Evolutionary conservation across 768 basidiomycete genomes (phyloP).

Genomic region (Termitomyces eurrhizus): DNA sequence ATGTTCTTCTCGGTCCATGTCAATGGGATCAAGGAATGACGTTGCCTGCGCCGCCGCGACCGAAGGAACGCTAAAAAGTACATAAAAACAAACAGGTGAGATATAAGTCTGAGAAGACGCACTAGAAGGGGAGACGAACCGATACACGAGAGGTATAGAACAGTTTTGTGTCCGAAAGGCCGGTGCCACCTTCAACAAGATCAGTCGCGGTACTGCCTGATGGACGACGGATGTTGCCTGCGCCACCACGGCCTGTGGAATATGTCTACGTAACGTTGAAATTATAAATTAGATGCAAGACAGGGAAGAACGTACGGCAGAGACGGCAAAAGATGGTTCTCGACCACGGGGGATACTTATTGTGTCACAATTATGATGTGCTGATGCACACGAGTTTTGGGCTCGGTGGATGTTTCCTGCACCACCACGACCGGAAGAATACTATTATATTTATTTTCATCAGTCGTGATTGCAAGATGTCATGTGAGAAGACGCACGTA

Average conservation of each 20-base stretch:
- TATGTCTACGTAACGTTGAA: conserved; percentile 27
- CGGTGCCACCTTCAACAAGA: conserved; percentile 26
- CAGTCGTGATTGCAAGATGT: not conserved
- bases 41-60: conserved; percentile 66
- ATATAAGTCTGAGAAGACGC: not conserved
- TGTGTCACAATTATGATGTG: conserved; percentile 32
- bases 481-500: conserved; percentile 37
- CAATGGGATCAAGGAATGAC: conserved; percentile 51
- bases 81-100: not conserved
- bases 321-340: conserved; percentile 38
- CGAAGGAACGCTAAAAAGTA: conserved; percentile 44
- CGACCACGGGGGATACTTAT: conserved; percentile 58
- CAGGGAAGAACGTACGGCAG: conserved; percentile 26
- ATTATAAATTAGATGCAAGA: not conserved
- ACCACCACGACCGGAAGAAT: conserved; percentile 66
- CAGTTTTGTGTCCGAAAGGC: conserved; percentile 23
- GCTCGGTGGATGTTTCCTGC: conserved; percentile 58
- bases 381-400: conserved; percentile 37
- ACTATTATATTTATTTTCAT: conserved; percentile 20
- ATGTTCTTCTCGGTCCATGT: not conserved
- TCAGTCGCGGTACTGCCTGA: conserved; percentile 43
- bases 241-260: conserved; percentile 81
- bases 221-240: conserved; percentile 82
- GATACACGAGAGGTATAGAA: conserved; percentile 30
- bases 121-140: conserved; percentile 24